Base-by-base conservation (phyloP, 78 protist genomes). In the Dictyostelium brefeldianum region DNA sequence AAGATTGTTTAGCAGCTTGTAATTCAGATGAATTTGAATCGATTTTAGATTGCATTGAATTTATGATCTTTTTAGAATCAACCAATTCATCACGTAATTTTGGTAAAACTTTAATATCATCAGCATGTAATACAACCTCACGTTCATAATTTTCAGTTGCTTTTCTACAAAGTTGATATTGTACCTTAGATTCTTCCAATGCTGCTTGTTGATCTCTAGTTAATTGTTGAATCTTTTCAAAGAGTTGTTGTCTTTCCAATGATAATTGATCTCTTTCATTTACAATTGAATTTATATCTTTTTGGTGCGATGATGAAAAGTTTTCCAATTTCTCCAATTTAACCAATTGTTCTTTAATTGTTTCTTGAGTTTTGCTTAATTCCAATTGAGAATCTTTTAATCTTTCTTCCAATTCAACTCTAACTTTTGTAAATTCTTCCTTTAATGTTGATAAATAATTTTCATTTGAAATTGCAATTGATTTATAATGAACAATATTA, bases 101-200 rank as follows among this genome's bases (percentile, higher is more conserved):
- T 43, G 93, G 93, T 3, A 87, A 27, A 11, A 47, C 48, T 70
- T 87, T 87, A 56, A 87, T 87, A n/a, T 87, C 81, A 3, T 75
- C 78, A 20, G 93, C 93, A 7, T 87, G 93, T 14, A 77, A 46
- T 0, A 56, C 50, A 31, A 87, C 69, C 10, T 87, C 78, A 29
- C 93, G 54, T 54, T 87, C 93, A 51, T 87, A 87, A 70, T 87
- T 87, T 51, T 87, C 84, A 22, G 80, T 87, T 3, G 93, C 93
- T 5, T 78, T 53, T 51, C 67, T 64, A 50, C 73, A 77, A 25
- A 74, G 62, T 29, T 65, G 62, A 14, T 77, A 41, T 65, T 87
- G 93, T 17, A 87, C 31, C 36, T 46, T 48, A 5, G 85, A 62
- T 51, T 87, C 93, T 2, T 87, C 47, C 48, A 87, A 25, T 12